Base-by-base conservation (phyloP, 2,329 filamentous ascomycete species). In the Fusarium sp. region DNA sequence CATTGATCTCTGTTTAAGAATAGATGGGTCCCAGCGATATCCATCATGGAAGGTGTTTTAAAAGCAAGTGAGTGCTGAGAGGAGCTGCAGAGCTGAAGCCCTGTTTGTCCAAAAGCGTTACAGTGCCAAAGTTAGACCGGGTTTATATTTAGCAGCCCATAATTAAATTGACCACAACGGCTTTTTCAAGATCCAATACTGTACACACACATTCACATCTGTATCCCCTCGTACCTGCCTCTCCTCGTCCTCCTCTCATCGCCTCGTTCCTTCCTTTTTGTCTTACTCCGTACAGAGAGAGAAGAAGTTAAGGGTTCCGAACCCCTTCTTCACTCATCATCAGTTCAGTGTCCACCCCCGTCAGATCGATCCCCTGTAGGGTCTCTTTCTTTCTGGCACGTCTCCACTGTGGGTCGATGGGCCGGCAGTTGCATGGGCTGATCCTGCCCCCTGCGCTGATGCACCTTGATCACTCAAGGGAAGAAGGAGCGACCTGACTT, bases 401-500 rank as follows among this genome's bases (percentile, higher is more conserved):
- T 57, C 68, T 68, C 68, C 68, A 62, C 64, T 57, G 61, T 70
- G 68, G 68, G 46, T 58, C 56, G 42, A 58, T 58, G 42, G 42
- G 58, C 61, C 64, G 67, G 57, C 64, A 70, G 59, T 58, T 70
- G 67, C 68, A 68, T 70, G 56, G 68, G 68, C 68, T 70, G 68
- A 68, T 62, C 29, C 42, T 49, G 8, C 68, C 69, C 68, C 67
- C 56, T 70, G 68, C 36, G 42, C 42, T 27, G 42, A 54, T 60
- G 65, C 64, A 67, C 50, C 68, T 38, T 65, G 49, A 70, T 68
- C 67, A 68, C 57, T 68, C 61, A 60, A 50, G 49, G 68, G 64
- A 54, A 68, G 64, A 54, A 68, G 61, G 63, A 64, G 62, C 59
- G 27, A 53, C 36, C 16, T 20, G 31, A 23, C 29, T 16, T 10